A percentile compares a stretch with the other conserved stretches of the same genome.
Conservation (phyloP, 495 filamentous ascomycete genomes). For the Penicillium waksmanii region DNA sequence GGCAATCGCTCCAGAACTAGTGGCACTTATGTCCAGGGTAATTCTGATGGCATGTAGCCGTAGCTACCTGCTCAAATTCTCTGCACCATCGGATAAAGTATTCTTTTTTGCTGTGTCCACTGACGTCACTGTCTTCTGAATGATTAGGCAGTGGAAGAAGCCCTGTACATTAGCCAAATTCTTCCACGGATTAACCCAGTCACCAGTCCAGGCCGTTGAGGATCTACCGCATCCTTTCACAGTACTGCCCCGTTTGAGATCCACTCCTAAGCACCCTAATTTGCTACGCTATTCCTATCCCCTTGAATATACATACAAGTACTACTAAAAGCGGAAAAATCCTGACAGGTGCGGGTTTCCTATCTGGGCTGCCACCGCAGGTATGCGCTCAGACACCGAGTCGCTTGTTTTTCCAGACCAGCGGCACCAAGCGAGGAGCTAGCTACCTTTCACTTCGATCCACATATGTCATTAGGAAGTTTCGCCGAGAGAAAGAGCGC, state of each 20-base stretch:
- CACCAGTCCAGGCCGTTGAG: not conserved
- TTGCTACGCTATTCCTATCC: not conserved
- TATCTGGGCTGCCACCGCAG: constrained; percentile 14
- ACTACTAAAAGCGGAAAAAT: not conserved
- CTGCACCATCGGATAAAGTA: not conserved
- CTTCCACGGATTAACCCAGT: not conserved
- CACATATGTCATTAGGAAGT: not conserved
- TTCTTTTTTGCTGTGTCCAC: not conserved
- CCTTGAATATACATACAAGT: not conserved
- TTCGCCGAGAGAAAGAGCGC: not conserved
- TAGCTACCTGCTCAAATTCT: no score
- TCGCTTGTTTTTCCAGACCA: not conserved
- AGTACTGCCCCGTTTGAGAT: not conserved
- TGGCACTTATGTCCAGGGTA: no score
- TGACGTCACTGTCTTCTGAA: not conserved
- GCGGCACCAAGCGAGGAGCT: not conserved
- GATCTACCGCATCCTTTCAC: not conserved
- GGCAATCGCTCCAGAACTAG: no score
- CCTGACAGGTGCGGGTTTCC: constrained; percentile 12
- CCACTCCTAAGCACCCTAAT: not conserved
- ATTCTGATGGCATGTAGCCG: no score
- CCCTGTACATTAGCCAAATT: not conserved
- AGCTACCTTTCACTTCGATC: not conserved
- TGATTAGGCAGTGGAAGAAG: not conserved
- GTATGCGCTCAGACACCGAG: not conserved